Percentiles rank a stretch among this genome's conserved stretches.
phyloP scores from a whole-genome alignment of 306 rosid genomes.

The Cyclanthera cordifolia region DNA sequence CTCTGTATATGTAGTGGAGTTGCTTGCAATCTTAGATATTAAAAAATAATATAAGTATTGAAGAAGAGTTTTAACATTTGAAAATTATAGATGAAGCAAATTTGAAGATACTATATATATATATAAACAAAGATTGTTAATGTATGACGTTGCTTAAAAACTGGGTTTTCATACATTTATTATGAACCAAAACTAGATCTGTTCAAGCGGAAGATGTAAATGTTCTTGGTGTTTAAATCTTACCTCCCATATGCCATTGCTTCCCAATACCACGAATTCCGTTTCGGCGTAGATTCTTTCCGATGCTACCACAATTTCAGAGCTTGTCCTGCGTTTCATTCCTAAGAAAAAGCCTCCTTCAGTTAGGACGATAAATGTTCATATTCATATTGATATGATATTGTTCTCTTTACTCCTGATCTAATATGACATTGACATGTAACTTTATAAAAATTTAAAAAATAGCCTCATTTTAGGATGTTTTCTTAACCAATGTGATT shows the following conservation, averaged over 20 bases:
- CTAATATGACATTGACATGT: no score
- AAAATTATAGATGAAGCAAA: no score
- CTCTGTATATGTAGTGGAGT: no score
- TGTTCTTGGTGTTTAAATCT: background rate
- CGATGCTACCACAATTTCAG: conserved; percentile 40
- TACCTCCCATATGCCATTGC: conserved; percentile 90
- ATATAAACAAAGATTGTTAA: background rate
- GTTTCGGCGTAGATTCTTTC: conserved; percentile 39
- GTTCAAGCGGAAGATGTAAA: background rate
- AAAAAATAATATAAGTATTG: no score
- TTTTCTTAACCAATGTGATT: background rate
- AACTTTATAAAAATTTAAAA: no score
- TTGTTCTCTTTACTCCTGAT: no score
- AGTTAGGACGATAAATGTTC: background rate
- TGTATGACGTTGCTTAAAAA: background rate
- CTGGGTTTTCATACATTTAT: background rate
- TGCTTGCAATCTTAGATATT: no score
- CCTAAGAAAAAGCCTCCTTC: conserved; percentile 14
- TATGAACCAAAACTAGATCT: background rate
- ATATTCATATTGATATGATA: background rate
- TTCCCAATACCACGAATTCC: conserved; percentile 70
- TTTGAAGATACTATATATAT: no score
- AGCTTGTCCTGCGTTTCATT: conserved; percentile 21
- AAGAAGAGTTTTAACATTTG: no score
- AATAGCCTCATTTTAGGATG: no score